Percentiles rank a stretch among this genome's conserved stretches.
These are phyloP conservation scores for Zopfia rhizophila DNA, from an alignment of 2,329 filamentous ascomycete species.

Conservation along the genomic window DNA sequence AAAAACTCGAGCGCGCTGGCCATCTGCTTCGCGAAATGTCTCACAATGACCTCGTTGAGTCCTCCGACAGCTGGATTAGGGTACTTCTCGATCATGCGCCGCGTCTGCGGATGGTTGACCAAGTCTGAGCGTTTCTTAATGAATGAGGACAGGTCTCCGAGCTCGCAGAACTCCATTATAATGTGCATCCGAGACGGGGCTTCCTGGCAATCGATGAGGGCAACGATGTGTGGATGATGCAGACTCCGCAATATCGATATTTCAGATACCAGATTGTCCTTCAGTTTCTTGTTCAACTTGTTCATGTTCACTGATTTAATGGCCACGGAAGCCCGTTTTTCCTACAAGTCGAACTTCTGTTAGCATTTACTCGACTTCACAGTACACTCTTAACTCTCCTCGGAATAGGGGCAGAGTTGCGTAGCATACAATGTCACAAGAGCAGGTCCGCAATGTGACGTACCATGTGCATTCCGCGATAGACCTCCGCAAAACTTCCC, in stretches of 20 bases:
- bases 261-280: conserved; percentile 94
- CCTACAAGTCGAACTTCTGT: conserved; percentile 60
- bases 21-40: conserved; percentile 96
- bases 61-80: conserved; percentile 84
- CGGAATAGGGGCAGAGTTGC: too few species aligned
- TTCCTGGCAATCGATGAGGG: conserved; percentile 93
- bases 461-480: conserved; percentile 86
- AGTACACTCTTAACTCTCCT: too few species aligned
- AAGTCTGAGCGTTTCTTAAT: conserved; percentile 93
- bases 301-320: conserved; percentile 95
- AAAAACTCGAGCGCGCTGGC: conserved; percentile 91
- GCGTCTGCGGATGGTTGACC: conserved; percentile 79
- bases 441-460: too few species aligned
- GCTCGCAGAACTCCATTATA: conserved; percentile 98
- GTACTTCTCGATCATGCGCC: conserved; percentile 93
- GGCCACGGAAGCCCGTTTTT: conserved; percentile 83
- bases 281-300: conserved; percentile 94
- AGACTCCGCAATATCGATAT: conserved; percentile 95
- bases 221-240: conserved; percentile 95
- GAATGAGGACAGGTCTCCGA: conserved; percentile 93
- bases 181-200: conserved; percentile 89
- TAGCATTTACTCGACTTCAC: conserved; percentile 18
- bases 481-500: conserved; percentile 97
- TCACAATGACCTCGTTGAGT: conserved; percentile 95
- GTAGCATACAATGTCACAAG: too few species aligned